Base-by-base conservation (phyloP, 1,284 basidiomycete species). In the Ganoderma lucidum region DNA sequence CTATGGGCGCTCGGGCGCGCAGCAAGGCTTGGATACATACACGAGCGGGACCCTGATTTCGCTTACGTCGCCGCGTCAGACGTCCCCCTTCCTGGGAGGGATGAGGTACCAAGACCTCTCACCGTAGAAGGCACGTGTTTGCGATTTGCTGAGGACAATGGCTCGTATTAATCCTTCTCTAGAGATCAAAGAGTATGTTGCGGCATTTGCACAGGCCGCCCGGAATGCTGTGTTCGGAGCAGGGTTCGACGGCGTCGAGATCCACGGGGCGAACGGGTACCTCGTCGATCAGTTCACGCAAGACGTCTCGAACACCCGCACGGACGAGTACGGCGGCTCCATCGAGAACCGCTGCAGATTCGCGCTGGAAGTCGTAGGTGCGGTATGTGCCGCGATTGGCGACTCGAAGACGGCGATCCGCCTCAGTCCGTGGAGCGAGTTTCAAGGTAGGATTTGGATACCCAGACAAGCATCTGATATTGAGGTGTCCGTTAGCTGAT, bases 321-420 rank as follows among this genome's bases (percentile, higher is more conserved):
- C 84, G 15, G 90, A 92, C 78, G 79, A 83, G 61, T 92, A 89
- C 75, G 89, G 89, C 8, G 89, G 88, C 3, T 82, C 82, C 2
- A 69, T 88, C 32, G 86, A 88, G 78, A 89, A 89, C 74, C 81
- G 89, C 19, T 74, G 80, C 2, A 79, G 85, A 14, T 90, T 91
- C 68, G 74, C 81, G 0, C 78, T 88, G 70, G 82, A 83, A 73
- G 80, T 89, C 17, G 78, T 88, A 2, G 83, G 86, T 23, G 83
- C 85, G 0, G 85, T 87, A 3, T 89, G 58, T 85, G 37, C 81
- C 2, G 80, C 79, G 0, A 73, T 87, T 19, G 86, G 85, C 0
- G 73, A 78, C 23, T 75, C 80, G 32, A 81, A 80, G 35, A 81
- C 84, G 5, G 88, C 81, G 0, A 79, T 92, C 63, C 83, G 90